Evolutionary conservation across 805 yeast genomes (phyloP).

Genomic region (Brettanomyces custersianus): DNA sequence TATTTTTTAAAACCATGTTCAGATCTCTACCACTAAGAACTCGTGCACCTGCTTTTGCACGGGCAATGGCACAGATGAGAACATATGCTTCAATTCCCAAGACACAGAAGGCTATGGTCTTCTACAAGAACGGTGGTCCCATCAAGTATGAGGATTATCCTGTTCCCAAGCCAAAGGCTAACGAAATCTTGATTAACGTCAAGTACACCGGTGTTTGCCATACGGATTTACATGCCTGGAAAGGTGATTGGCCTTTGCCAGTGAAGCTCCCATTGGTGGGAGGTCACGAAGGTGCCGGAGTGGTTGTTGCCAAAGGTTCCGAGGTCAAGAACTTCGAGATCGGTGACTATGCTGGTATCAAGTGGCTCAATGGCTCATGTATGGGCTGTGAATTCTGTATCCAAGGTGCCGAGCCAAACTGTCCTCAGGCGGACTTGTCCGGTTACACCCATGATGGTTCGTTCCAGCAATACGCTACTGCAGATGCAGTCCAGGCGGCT

Average conservation of each 20-base stretch:
- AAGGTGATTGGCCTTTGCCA: constrained; percentile 85
- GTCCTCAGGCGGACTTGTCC: constrained; percentile 61
- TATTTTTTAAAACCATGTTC: not conserved
- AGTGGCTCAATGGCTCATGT: constrained; percentile 79
- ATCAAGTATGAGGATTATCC: constrained; percentile 64
- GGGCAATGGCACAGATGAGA: too few species aligned
- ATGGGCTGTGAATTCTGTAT: constrained; percentile 69
- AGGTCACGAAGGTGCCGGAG: constrained; percentile 89
- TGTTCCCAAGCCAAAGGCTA: constrained; percentile 70
- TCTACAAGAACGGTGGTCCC: constrained; percentile 57
- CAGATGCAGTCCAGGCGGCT: constrained; percentile 83
- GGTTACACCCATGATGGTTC: constrained; percentile 90
- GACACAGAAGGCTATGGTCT: constrained; percentile 64
- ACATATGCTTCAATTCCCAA: constrained; percentile 35
- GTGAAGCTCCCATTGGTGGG: constrained; percentile 73
- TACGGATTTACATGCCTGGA: constrained; percentile 90
- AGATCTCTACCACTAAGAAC: not conserved
- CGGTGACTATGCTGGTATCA: constrained; percentile 78
- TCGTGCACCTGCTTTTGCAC: not conserved
- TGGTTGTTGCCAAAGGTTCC: constrained; percentile 68
- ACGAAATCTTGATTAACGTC: constrained; percentile 72
- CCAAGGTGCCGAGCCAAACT: constrained; percentile 58
- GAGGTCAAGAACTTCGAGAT: constrained; percentile 62
- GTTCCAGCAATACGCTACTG: constrained; percentile 85
- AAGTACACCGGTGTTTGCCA: constrained; percentile 90